These are phyloP conservation scores for Ophioceras dolichostomum DNA, from an alignment of 2,329 filamentous ascomycete genomes.

Conservation along the genomic window DNA sequence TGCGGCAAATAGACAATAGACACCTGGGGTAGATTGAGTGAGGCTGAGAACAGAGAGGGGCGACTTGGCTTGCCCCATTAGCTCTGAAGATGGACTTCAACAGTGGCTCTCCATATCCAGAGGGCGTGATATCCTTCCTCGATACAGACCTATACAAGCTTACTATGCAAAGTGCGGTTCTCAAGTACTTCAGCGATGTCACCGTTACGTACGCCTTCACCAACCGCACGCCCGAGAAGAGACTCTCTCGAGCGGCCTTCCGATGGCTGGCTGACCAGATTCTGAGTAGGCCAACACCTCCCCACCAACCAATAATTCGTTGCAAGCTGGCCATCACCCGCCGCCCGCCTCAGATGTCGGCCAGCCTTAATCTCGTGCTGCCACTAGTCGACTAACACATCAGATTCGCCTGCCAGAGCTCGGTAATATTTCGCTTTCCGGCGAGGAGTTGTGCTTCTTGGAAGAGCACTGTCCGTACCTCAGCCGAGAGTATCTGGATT, in stretches of 20 bases:
- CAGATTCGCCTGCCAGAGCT: constrained; percentile 34
- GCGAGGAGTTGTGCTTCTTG: constrained; percentile 72
- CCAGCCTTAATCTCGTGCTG: too few species aligned
- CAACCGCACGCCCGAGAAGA: constrained; percentile 90
- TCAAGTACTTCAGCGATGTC: constrained; percentile 78
- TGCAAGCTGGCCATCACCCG: background rate
- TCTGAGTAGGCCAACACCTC: constrained; percentile 42
- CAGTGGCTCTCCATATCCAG: constrained; percentile 53
- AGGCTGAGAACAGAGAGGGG: too few species aligned
- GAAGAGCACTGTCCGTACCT: constrained; percentile 72
- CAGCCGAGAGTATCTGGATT: constrained; percentile 63
- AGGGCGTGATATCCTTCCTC: constrained; percentile 71
- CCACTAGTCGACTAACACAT: background rate
- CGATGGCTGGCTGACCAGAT: constrained; percentile 79
- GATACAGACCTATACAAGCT: constrained; percentile 88
- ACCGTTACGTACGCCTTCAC: constrained; percentile 88
- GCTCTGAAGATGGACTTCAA: constrained; percentile 52
- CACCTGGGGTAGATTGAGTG: too few species aligned
- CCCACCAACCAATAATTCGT: constrained; percentile 19
- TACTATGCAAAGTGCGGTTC: constrained; percentile 95
- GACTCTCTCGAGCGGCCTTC: constrained; percentile 72
- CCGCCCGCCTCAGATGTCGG: too few species aligned
- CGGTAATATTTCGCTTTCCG: constrained; percentile 64
- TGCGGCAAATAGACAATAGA: too few species aligned
- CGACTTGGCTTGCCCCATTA: too few species aligned